Base-by-base conservation (phyloP, 2,329 filamentous ascomycete species). In the Colletotrichum kahawae region DNA sequence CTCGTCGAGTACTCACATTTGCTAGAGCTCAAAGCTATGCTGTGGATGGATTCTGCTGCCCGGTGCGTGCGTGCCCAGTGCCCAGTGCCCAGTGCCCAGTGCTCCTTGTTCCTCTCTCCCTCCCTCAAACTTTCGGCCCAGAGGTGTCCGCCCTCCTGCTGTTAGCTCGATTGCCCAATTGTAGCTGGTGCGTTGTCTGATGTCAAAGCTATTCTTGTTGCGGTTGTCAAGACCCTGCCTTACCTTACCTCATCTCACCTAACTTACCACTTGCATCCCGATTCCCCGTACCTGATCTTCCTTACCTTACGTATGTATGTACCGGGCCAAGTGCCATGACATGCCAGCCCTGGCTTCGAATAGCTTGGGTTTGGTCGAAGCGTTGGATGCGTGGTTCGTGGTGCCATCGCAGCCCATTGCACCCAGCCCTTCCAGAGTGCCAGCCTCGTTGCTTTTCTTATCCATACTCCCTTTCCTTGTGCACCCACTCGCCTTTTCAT, bases 401-500 rank as follows among this genome's bases (percentile, higher is more conserved):
- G 73, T 68, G 73, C 73, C 69, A 54, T 73, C 73, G 69, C 54
- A 67, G 63, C 57, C 63, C 69, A 72, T 56, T 21, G 34, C 36
- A 38, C n/a, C 18, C 31, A 24, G 68, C 69, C 69, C 29, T 60
- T 60, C n/a, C 43, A 21, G 43, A 51, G n/a, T 6, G 38, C 69
- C 69, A 75, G 69, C 73, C 69, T 75, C 73, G 69, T 66, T 67
- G 63, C 70, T 56, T 59, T 74, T 67, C 54, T 33, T 71, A 71
- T 36, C 36, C 54, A 29, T 24, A 72, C 69, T 67, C 72, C 72
- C 69, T 66, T 64, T 33, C 48, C n/a, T 51, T 36, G 29, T 51
- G 21, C 51, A n/a, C 27, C 7, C 16, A 24, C 38, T 12, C 38
- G 29, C n/a, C 27, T 24, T 27, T 43, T 63, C 31, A 64, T 63